A percentile compares a stretch with the other conserved stretches of the same genome.
phyloP scores from a whole-genome alignment of 345 rosid genomes.

The Melaleuca quinquenervia region DNA sequence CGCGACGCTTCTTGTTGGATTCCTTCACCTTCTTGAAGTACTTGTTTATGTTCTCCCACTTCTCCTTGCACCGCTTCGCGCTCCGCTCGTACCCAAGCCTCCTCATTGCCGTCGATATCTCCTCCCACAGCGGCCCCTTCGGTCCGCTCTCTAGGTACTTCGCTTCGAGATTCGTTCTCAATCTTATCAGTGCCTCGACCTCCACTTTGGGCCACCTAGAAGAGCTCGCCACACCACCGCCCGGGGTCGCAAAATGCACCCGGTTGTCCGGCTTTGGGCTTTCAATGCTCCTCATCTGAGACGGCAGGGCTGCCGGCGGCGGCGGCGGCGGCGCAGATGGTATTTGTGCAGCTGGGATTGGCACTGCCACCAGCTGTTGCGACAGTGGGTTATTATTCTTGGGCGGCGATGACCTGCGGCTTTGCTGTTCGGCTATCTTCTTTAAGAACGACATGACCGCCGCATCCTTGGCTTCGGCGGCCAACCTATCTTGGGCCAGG shows the following conservation, averaged over 20 bases:
- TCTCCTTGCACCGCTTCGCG: slow-evolving; percentile 87
- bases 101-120: slow-evolving; percentile 60
- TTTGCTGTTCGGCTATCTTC: slow-evolving; percentile 45
- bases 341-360: not conserved
- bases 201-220: slow-evolving; percentile 91
- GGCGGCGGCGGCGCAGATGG: not conserved
- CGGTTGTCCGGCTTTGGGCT: not conserved
- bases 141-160: slow-evolving; percentile 56
- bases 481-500: slow-evolving; percentile 60
- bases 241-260: not conserved
- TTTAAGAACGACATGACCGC: slow-evolving; percentile 69
- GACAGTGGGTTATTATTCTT: not conserved
- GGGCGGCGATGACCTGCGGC: slow-evolving; percentile 1
- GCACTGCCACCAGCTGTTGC: not conserved
- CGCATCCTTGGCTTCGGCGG: slow-evolving; percentile 64
- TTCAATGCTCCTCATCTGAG: not conserved
- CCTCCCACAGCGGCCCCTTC: slow-evolving; percentile 89
- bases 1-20: slow-evolving; percentile 56
- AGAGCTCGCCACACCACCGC: slow-evolving; percentile 13
- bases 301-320: not conserved
- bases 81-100: slow-evolving; percentile 59
- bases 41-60: slow-evolving; percentile 97
- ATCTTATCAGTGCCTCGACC: slow-evolving; percentile 55
- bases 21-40: slow-evolving; percentile 88
- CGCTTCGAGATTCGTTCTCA: slow-evolving; percentile 45